Evolutionary conservation across 202 grass and related monocot species (phyloP), one percentile per base, ranked within the genome.

Genomic region (Saccharum hybrid): DNA sequence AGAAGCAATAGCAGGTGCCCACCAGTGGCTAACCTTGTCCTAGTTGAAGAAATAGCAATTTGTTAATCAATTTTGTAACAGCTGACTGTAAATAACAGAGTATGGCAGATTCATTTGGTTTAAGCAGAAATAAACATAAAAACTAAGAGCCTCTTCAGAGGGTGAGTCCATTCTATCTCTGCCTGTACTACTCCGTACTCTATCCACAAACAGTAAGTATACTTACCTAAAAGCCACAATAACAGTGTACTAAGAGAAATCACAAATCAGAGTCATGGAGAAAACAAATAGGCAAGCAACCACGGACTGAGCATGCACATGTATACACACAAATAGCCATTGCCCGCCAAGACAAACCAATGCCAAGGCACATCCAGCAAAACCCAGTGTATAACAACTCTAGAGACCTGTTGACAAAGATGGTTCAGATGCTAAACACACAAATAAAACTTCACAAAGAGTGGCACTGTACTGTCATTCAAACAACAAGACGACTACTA

Each of bases 351-450:
- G 43, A 33, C 37, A 33, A 79, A 37, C 43, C 3, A 52, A 67
- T 66, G 42, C 63, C 62, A 78, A 66, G 76, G 4, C 36, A 80
- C 22, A 31, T 66, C 36, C 41, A 72, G 19, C 11, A 19, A 70
- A 60, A 64, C 15, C 28, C 15, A 15, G 12, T 26, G 68, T 63
- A 1, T 23, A 28, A 51, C 22, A 16, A 40, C 7, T 62, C 69
- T 48, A 34, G 39, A 48, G 15, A 66, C 6, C n/a, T 33, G 10
- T 37, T 67, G 49, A 68, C 7, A 31, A 40, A 52, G 10, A 49
- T 48, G 38, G 42, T 14, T 59, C 34, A 67, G 49, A 76, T 57
- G 12, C 4, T n/a, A 60, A 38, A 68, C 7, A 31, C n/a, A n/a
- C n/a, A n/a, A 54, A 30, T 3, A 7, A 59, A 71, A 76, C 34